Base-by-base conservation (phyloP, 768 basidiomycete species). In the Tylopilus sp. region DNA sequence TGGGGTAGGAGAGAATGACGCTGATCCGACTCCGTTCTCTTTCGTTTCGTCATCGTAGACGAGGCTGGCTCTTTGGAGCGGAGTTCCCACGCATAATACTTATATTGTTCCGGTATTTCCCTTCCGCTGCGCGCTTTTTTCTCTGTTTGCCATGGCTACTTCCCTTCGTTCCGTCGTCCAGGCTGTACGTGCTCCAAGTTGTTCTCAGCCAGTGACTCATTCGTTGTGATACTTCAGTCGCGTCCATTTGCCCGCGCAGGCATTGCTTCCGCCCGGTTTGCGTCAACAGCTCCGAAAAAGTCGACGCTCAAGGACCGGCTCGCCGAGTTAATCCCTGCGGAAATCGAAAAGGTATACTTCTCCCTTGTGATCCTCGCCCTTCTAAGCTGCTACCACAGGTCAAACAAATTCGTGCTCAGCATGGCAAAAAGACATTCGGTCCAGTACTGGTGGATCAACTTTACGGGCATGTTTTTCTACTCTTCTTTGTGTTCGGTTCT, bases 401-500 rank as follows among this genome's bases (percentile, higher is more conserved):
- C 56, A 91, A 93, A 69, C 80, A 82, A 51, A 82, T 87, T 66
- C 87, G 91, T 64, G 82, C 83, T 51, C 82, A 81, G 65, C 88
- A 98, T 72, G 95, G 95, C 58, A 85, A 88, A 76, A 95, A 97
- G 76, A 69, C 88, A 13, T 95, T 98, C 63, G 95, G 95, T 33
- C 89, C 91, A 46, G 91, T 95, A 59, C 66, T 85, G 42, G 92
- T 95, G 49, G 89, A 94, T 71, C 91, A 94, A 69, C 82, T 94
- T 59, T 91, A 92, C 69, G 92, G 92, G 89, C 84, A 65, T 21
- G 53, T 55, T 28, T 31, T 36, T n/a, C n/a, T 10, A 23, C 28
- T 2, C 9, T 22, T 28, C 36, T 23, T 41, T 50, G n/a, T 23
- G 42, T 46, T 9, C 36, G 50, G 43, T 57, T 40, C 42, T 52